Evolutionary conservation across 2,329 filamentous ascomycete genomes (phyloP).

Genomic region (Lasiodiplodia sp.): DNA sequence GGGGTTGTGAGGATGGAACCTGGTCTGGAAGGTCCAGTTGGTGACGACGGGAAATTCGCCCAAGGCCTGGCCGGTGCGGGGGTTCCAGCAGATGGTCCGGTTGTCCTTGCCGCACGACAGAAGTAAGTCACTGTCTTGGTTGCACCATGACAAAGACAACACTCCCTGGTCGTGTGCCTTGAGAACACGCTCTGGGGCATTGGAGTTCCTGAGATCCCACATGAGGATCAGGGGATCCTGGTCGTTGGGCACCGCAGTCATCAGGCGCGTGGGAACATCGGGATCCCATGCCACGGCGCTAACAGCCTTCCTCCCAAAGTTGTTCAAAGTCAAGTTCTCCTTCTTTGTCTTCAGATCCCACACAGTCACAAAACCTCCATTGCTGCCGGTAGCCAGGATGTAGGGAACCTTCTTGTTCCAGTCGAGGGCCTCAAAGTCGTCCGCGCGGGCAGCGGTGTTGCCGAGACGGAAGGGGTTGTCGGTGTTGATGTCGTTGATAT

Average conservation of each 20-base stretch:
- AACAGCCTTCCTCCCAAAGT: slow-evolving; percentile 85
- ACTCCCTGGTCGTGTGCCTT: slow-evolving; percentile 95
- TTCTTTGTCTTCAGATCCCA: slow-evolving; percentile 99
- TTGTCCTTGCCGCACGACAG: slow-evolving; percentile 98
- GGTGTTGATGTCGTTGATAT: slow-evolving; percentile 93
- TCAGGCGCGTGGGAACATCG: slow-evolving; percentile 87
- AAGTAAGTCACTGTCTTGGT: slow-evolving; percentile 85
- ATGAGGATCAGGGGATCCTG: slow-evolving; percentile 85
- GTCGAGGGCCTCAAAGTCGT: slow-evolving; percentile 94
- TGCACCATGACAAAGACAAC: slow-evolving; percentile 93
- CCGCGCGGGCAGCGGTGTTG: slow-evolving; percentile 84
- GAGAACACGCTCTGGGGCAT: slow-evolving; percentile 87
- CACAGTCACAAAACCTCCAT: slow-evolving; percentile 93
- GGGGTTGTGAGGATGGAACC: slow-evolving; percentile 93
- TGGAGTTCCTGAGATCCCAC: slow-evolving; percentile 96
- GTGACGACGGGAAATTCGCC: slow-evolving; percentile 97
- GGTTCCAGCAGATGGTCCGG: slow-evolving; percentile 94
- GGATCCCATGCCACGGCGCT: slow-evolving; percentile 98
- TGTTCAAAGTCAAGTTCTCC: slow-evolving; percentile 93
- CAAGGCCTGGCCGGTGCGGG: slow-evolving; percentile 83
- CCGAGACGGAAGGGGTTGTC: slow-evolving; percentile 89
- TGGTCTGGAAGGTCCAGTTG: slow-evolving; percentile 98
- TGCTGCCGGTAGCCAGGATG: slow-evolving; percentile 92
- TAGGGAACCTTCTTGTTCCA: slow-evolving; percentile 99
- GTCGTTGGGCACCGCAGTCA: slow-evolving; percentile 91